phyloP scores from a whole-genome alignment of 2,329 filamentous ascomycete species.

The Colletotrichum orbiculare region DNA sequence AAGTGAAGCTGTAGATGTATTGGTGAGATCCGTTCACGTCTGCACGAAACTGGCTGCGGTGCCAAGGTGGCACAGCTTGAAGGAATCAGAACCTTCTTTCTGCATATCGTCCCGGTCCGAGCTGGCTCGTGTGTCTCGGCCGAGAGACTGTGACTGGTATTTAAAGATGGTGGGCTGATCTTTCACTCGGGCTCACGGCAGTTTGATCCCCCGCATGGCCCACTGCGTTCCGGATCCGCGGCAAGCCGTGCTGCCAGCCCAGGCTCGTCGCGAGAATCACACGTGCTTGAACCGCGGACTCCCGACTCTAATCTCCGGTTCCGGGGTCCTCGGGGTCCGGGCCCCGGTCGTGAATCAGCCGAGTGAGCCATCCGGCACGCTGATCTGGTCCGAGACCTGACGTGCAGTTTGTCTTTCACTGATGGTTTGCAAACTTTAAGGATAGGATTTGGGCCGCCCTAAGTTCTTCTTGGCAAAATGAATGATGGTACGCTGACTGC shows the following conservation, averaged over 20 bases:
- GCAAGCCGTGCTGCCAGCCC: too few relatives aligned
- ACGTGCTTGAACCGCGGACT: background rate
- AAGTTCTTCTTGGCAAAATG: too few relatives aligned
- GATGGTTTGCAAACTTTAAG: background rate
- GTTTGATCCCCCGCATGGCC: too few relatives aligned
- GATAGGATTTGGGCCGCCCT: too few relatives aligned
- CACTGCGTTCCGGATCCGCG: too few relatives aligned
- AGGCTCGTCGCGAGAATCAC: too few relatives aligned
- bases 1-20: background rate
- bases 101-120: background rate
- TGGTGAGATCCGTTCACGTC: background rate
- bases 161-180: too few relatives aligned
- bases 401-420: background rate
- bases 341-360: background rate
- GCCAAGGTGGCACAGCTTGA: conserved; percentile 16
- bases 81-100: background rate
- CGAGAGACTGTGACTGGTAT: background rate
- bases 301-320: background rate
- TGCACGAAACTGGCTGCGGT: background rate
- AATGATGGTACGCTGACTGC: too few relatives aligned
- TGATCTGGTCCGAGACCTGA: background rate
- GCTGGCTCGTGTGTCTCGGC: background rate
- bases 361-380: background rate
- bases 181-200: too few relatives aligned
- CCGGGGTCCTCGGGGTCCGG: background rate